These are phyloP conservation scores for Saturnispora mendoncae DNA, from an alignment of 805 yeast species.

Conservation along the genomic window DNA sequence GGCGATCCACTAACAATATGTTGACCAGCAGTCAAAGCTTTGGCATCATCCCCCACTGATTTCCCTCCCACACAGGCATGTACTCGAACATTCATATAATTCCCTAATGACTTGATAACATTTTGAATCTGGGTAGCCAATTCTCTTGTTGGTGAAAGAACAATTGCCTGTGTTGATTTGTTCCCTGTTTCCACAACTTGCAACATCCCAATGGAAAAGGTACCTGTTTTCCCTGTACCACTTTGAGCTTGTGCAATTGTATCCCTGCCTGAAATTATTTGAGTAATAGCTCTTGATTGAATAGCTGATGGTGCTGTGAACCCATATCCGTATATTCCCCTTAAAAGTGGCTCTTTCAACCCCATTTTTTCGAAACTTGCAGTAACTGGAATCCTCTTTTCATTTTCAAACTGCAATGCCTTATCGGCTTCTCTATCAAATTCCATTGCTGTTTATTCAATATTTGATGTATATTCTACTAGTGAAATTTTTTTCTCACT, in stretches of 20 bases:
- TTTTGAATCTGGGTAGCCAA: conserved; percentile 87
- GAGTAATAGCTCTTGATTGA: conserved; percentile 95
- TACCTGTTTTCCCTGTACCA: conserved; percentile 99
- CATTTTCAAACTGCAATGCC: conserved; percentile 52
- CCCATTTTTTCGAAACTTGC: conserved; percentile 68
- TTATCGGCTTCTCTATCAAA: conserved; percentile 53
- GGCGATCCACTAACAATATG: conserved; percentile 97
- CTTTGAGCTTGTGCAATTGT: conserved; percentile 98
- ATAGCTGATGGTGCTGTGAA: conserved; percentile 96
- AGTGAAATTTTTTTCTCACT: neutral
- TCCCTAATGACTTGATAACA: conserved; percentile 80
- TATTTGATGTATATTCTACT: neutral
- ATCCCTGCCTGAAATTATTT: conserved; percentile 89
- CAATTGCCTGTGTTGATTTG: conserved; percentile 78
- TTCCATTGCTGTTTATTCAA: conserved; percentile 32
- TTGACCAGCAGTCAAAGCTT: conserved; percentile 64
- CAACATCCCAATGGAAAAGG: conserved; percentile 89
- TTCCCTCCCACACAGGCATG: conserved; percentile 96
- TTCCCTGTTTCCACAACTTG: conserved; percentile 70
- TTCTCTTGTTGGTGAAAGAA: conserved; percentile 94
- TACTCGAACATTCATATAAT: conserved; percentile 74
- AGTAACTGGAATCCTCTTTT: conserved; percentile 35
- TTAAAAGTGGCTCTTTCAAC: conserved; percentile 62
- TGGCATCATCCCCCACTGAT: conserved; percentile 70
- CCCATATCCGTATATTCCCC: conserved; percentile 82